These are phyloP conservation scores for Mortierella sp. DNA, from an alignment of 371 early-diverging fungal genomes.

Conservation along the genomic window DNA sequence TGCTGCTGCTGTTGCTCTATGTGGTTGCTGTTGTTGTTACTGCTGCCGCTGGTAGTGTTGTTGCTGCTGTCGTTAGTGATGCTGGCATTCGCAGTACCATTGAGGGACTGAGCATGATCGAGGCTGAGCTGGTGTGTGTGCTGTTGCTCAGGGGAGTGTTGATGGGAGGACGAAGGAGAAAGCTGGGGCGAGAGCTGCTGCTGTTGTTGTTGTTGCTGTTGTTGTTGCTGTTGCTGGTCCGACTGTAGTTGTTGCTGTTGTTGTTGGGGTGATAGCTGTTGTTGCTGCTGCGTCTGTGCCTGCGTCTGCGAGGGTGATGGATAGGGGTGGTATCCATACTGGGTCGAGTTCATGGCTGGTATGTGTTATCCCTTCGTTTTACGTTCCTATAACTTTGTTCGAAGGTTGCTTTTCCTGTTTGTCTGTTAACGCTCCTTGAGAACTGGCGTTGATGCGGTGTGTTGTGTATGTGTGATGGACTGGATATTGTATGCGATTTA, in stretches of 20 bases:
- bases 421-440: neutral
- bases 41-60: constrained; percentile 52
- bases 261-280: constrained; percentile 28
- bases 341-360: constrained; percentile 43
- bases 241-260: constrained; percentile 20
- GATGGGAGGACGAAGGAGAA: constrained; percentile 40
- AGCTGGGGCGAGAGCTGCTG: constrained; percentile 42
- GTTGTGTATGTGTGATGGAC: too few species aligned
- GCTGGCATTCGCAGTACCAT: too few species aligned
- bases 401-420: neutral
- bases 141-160: constrained; percentile 35
- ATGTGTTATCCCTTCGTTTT: neutral
- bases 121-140: constrained; percentile 22
- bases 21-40: constrained; percentile 21
- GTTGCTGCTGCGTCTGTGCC: constrained; percentile 35
- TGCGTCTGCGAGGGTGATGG: constrained; percentile 52
- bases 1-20: constrained; percentile 29
- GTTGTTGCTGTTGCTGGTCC: constrained; percentile 19
- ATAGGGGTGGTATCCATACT: constrained; percentile 49
- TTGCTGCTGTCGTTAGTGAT: constrained; percentile 53
- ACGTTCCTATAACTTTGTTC: too few species aligned
- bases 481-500: too few species aligned
- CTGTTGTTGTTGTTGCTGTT: constrained; percentile 19
- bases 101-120: constrained; percentile 37
- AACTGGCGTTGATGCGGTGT: neutral